Percentiles rank a stretch among this genome's conserved stretches.
Conservation (phyloP, 495 filamentous ascomycete species). For the Eremomyces bilateralis region DNA sequence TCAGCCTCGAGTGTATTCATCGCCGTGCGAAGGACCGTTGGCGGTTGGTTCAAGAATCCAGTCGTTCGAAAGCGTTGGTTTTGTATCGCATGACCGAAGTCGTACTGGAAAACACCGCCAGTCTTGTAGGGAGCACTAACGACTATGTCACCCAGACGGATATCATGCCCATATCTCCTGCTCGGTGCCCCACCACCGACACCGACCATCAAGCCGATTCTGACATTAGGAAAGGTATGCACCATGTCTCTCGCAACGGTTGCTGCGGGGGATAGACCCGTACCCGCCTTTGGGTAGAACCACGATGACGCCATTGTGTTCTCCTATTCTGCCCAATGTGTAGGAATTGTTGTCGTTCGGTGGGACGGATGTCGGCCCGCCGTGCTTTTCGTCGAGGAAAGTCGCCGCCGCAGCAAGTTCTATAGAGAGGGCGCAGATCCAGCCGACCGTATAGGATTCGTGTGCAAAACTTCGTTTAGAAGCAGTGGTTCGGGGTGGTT, state of each 20-base stretch:
- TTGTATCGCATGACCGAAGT: slow-evolving; percentile 19
- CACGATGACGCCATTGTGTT: slow-evolving; percentile 22
- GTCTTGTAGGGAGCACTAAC: slow-evolving; percentile 17
- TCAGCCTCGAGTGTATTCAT: slow-evolving; percentile 12
- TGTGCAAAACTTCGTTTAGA: no score
- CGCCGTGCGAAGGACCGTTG: slow-evolving; percentile 13
- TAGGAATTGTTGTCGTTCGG: slow-evolving; percentile 16
- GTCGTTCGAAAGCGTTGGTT: slow-evolving; percentile 16
- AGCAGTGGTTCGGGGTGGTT: no score
- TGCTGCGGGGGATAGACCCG: slow-evolving; percentile 12
- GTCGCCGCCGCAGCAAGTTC: background rate
- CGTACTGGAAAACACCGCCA: slow-evolving; percentile 23
- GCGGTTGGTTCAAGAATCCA: slow-evolving; percentile 18
- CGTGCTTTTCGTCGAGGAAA: background rate
- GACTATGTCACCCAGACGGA: slow-evolving; percentile 25
- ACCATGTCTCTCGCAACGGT: slow-evolving; percentile 17
- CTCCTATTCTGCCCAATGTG: slow-evolving; percentile 14
- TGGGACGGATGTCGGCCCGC: no score
- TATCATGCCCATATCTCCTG: slow-evolving; percentile 14
- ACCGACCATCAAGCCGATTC: slow-evolving; percentile 24
- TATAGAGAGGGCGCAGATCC: background rate
- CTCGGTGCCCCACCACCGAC: slow-evolving; percentile 23
- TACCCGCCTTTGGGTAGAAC: slow-evolving; percentile 15
- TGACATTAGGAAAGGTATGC: slow-evolving; percentile 17
- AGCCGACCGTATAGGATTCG: background rate